Percentiles rank a stretch among this genome's conserved stretches.
phyloP scores from a whole-genome alignment of 805 yeast genomes.

The Kodamaea sagamina region DNA sequence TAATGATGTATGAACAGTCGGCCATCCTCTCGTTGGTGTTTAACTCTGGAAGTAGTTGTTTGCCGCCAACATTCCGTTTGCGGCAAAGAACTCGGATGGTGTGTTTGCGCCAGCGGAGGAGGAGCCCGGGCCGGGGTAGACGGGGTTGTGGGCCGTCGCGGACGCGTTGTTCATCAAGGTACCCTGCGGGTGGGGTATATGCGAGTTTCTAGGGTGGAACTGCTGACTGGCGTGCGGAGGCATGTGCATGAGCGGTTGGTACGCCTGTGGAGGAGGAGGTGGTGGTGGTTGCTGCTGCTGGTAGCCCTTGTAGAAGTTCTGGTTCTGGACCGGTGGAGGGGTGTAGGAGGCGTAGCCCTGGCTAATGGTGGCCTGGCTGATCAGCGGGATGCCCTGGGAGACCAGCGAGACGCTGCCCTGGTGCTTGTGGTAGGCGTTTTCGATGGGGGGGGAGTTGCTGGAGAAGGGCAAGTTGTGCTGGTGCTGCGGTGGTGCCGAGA shows the following conservation, averaged over 20 bases:
- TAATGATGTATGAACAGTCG: slow-evolving; percentile 1
- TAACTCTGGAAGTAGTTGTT: slow-evolving; percentile 9
- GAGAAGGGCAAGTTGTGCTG: background rate
- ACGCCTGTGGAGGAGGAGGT: background rate
- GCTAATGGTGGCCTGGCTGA: no score
- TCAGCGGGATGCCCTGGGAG: no score
- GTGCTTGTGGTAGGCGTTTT: slow-evolving; percentile 1
- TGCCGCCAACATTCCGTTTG: slow-evolving; percentile 3
- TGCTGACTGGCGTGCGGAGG: slow-evolving; percentile 5
- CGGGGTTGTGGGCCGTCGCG: background rate
- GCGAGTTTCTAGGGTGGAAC: slow-evolving; percentile 8
- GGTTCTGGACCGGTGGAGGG: slow-evolving; percentile 3
- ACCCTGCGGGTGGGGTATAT: slow-evolving; percentile 7
- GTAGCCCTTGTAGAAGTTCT: background rate
- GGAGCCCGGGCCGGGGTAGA: background rate
- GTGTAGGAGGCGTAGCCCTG: slow-evolving; percentile 4
- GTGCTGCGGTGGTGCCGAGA: slow-evolving; percentile 5
- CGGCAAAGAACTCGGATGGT: background rate
- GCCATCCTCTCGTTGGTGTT: slow-evolving; percentile 4
- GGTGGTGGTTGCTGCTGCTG: slow-evolving; percentile 1
- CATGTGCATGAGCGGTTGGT: slow-evolving; percentile 4
- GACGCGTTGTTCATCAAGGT: slow-evolving; percentile 2
- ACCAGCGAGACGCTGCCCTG: slow-evolving; percentile 6
- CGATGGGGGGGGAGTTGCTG: background rate
- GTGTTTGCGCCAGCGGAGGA: slow-evolving; percentile 1